phyloP scores from a whole-genome alignment of 805 yeast species.

The Metschnikowia lachancei region DNA sequence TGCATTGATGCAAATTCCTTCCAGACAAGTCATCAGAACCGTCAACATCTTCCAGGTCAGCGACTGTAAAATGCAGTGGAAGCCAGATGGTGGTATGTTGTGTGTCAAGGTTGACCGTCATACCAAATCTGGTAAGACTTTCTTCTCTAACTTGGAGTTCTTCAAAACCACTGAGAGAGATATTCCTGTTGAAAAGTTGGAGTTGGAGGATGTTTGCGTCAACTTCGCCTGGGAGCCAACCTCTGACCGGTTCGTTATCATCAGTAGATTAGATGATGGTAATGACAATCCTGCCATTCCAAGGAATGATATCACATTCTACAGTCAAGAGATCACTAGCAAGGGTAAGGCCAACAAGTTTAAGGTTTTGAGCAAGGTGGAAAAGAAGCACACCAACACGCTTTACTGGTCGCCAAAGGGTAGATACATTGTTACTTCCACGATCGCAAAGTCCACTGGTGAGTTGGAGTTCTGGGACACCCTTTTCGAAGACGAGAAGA shows the following conservation, averaged over 20 bases:
- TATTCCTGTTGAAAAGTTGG: constrained; percentile 92
- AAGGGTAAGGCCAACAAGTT: constrained; percentile 53
- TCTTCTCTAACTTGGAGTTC: constrained; percentile 88
- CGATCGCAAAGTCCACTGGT: constrained; percentile 50
- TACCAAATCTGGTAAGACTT: constrained; percentile 89
- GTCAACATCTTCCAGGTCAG: constrained; percentile 93
- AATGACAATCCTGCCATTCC: constrained; percentile 61
- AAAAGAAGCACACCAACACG: constrained; percentile 65
- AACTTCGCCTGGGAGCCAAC: constrained; percentile 96
- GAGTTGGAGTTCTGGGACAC: constrained; percentile 83
- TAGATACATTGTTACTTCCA: constrained; percentile 65
- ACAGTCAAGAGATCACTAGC: constrained; percentile 63
- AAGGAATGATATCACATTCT: constrained; percentile 71
- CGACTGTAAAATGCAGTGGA: constrained; percentile 92
- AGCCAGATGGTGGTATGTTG: constrained; percentile 73
- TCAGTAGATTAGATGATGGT: constrained; percentile 60
- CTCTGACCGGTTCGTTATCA: constrained; percentile 79
- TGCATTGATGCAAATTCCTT: constrained; percentile 81
- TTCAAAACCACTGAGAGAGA: constrained; percentile 85
- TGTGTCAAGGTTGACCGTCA: constrained; percentile 97
- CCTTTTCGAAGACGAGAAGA: constrained; percentile 72
- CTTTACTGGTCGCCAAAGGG: constrained; percentile 92
- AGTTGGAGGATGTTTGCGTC: constrained; percentile 82
- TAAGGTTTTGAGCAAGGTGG: constrained; percentile 56
- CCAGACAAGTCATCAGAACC: constrained; percentile 80